These are phyloP conservation scores for Lineolata rhizophorae DNA, from an alignment of 495 filamentous ascomycete genomes.

Conservation along the genomic window DNA sequence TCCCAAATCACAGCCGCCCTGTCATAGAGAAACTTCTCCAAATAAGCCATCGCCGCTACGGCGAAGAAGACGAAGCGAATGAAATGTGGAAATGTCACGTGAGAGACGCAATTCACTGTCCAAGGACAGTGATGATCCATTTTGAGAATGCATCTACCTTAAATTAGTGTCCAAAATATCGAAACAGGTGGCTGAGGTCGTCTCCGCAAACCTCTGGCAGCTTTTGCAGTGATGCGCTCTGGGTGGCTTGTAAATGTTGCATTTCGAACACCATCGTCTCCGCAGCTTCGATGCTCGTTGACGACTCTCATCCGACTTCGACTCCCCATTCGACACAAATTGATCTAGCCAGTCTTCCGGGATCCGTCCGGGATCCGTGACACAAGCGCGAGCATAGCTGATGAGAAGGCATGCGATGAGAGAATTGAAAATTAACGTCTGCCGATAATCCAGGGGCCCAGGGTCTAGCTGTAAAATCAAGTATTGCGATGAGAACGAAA, in stretches of 20 bases:
- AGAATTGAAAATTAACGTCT: slow-evolving; percentile 51
- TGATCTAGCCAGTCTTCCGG: slow-evolving; percentile 13
- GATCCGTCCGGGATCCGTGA: slow-evolving; percentile 49
- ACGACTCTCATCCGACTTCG: slow-evolving; percentile 7
- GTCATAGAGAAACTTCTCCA: slow-evolving; percentile 34
- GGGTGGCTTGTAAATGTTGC: slow-evolving; percentile 59
- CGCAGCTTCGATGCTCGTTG: too few relatives aligned
- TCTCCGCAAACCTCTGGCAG: slow-evolving; percentile 37
- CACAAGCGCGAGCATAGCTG: slow-evolving; percentile 56
- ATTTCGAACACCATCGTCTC: slow-evolving; percentile 69
- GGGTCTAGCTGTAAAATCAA: slow-evolving; percentile 59
- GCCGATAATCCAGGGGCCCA: slow-evolving; percentile 33
- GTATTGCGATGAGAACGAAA: slow-evolving; percentile 66
- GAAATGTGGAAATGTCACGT: slow-evolving; percentile 78
- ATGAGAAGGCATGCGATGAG: slow-evolving; percentile 54
- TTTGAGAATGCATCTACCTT: slow-evolving; percentile 20
- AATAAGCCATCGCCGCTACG: slow-evolving; percentile 40
- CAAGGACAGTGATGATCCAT: slow-evolving; percentile 99
- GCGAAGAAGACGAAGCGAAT: slow-evolving; percentile 70
- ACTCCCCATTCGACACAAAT: slow-evolving; percentile 4
- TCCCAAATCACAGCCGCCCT: slow-evolving; percentile 42
- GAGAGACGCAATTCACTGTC: slow-evolving; percentile 83
- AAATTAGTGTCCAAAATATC: too few relatives aligned
- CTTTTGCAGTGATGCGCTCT: slow-evolving; percentile 81
- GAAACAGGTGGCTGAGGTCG: not conserved